Evolutionary conservation across 2,329 filamentous ascomycete genomes (phyloP).

Genomic region (Aspergillus fructus): DNA sequence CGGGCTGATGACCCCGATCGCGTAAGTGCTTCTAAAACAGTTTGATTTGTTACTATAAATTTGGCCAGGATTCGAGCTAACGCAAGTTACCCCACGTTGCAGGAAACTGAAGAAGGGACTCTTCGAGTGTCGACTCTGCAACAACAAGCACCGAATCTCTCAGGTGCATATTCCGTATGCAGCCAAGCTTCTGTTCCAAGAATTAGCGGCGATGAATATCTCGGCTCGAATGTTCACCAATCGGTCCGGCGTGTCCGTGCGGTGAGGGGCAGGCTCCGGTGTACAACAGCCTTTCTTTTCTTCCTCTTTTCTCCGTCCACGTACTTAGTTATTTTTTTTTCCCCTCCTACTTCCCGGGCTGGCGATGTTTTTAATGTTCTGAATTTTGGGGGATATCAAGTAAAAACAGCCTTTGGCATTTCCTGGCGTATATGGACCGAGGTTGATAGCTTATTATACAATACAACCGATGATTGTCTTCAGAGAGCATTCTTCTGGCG

Average conservation of each 20-base stretch:
- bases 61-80: slow-evolving; percentile 29
- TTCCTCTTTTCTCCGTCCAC: slow-evolving; percentile 10
- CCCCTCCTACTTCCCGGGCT: not conserved
- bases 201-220: slow-evolving; percentile 97
- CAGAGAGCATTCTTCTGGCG: not conserved
- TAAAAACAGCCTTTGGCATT: slow-evolving; percentile 25
- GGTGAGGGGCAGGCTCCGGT: slow-evolving; percentile 25
- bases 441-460: slow-evolving; percentile 10
- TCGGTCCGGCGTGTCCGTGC: slow-evolving; percentile 45
- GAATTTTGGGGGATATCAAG: slow-evolving; percentile 16
- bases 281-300: slow-evolving; percentile 6
- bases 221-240: slow-evolving; percentile 96
- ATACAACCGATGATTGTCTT: slow-evolving; percentile 7
- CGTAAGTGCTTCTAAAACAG: slow-evolving; percentile 65
- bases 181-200: slow-evolving; percentile 97
- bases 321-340: not conserved
- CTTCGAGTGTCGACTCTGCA: slow-evolving; percentile 95
- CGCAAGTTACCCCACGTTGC: slow-evolving; percentile 27
- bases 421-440: slow-evolving; percentile 25
- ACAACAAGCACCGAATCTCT: slow-evolving; percentile 98
- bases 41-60: slow-evolving; percentile 3
- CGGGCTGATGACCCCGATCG: slow-evolving; percentile 97
- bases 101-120: slow-evolving; percentile 93
- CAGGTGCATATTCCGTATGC: slow-evolving; percentile 98
- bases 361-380: slow-evolving; percentile 11